Base-by-base conservation (phyloP, 1,139 yeast genomes). In the Hansenula anomala region DNA sequence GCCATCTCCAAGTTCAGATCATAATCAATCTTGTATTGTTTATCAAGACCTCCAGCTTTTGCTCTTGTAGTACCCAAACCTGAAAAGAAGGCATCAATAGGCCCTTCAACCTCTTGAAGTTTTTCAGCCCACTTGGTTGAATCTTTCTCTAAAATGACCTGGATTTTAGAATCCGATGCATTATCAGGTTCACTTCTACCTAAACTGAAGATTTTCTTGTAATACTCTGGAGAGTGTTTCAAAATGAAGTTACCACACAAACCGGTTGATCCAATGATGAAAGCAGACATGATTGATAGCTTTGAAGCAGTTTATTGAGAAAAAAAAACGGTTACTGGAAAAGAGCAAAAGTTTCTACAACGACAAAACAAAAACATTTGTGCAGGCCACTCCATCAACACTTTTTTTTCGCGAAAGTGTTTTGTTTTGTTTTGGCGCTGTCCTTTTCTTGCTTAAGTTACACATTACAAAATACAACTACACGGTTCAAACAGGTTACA, bases 61-160 rank as follows among this genome's bases (percentile, higher is more conserved):
- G 74, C 80, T 38, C 73, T 68, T 1, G 95, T 86, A 14, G 95
- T 83, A n/a, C 89, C 95, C 50, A 87, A 72, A 0, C 80, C 77
- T 2, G 86, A 74, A 46, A 80, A 73, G 42, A 76, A 67, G 1
- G 67, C 58, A 23, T 49, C 53, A 27, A 42, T 43, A 55, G 55
- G 47, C 28, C 44, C 32, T 42, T 41, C 24, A 37, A 35, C 17
- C 30, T 34, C 18, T 9, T 38, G 28, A 28, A 60, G 39, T 39
- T 48, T 29, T 35, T 46, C 33, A 2, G 58, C 57, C 82, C 84
- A 79, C 34, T 65, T 60, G 2, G 43, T 43, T 13, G 65, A 45
- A 38, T 75, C 72, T 9, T 55, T 43, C 36, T 71, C 73, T 28
- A 69, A 55, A 2, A 68, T 43, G 6, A 65, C 42, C 16, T 54